Percentiles rank a stretch among this genome's conserved stretches.
These are phyloP conservation scores for Obba rivulosa DNA, from an alignment of 768 basidiomycete species.

Conservation along the genomic window DNA sequence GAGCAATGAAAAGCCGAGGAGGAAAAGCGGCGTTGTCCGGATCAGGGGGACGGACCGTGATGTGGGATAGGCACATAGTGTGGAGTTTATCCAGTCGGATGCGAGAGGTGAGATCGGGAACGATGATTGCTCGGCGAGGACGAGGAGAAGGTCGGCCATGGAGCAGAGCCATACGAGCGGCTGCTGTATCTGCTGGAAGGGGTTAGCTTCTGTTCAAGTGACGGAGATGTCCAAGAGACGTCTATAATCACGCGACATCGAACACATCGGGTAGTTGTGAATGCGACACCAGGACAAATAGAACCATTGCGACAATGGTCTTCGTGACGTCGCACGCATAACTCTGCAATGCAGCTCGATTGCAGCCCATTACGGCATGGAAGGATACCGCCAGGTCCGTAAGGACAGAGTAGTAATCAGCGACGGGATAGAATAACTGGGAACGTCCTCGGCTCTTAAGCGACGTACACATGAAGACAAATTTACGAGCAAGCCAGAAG, in stretches of 20 bases:
- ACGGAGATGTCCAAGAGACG: slow-evolving; percentile 4
- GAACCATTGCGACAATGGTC: too few species aligned
- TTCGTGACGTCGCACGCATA: too few species aligned
- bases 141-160: slow-evolving; percentile 17
- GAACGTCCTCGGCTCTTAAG: too few species aligned
- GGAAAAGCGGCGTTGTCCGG: slow-evolving; percentile 12
- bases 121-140: slow-evolving; percentile 12
- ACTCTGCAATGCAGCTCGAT: neutral
- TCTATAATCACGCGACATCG: neutral
- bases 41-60: slow-evolving; percentile 5
- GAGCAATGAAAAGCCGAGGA: slow-evolving; percentile 13
- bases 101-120: slow-evolving; percentile 12
- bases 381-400: too few species aligned
- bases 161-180: slow-evolving; percentile 37
- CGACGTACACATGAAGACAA: too few species aligned
- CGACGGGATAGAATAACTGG: too few species aligned
- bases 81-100: slow-evolving; percentile 4
- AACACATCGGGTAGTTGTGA: too few species aligned
- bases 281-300: too few species aligned
- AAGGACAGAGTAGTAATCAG: too few species aligned
- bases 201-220: neutral
- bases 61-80: slow-evolving; percentile 9
- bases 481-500: too few species aligned
- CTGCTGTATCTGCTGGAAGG: slow-evolving; percentile 38
- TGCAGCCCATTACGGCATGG: neutral